Base-by-base conservation (phyloP, 176 grass and related monocot species). In the Bonia amplexicaulis region DNA sequence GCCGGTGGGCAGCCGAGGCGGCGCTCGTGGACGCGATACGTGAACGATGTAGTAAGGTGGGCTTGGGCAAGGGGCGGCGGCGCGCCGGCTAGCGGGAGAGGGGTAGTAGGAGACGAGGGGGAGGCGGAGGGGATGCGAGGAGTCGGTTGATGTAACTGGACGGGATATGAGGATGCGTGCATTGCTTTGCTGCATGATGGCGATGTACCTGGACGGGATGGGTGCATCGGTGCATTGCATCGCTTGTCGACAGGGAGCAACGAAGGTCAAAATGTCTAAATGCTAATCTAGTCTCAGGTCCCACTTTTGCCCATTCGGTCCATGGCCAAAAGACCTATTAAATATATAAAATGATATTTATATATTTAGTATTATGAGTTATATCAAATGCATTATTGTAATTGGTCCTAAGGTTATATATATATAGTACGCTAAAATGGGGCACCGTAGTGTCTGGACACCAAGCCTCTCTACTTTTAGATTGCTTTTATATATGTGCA, bases 141-240 rank as follows among this genome's bases (percentile, higher is more conserved):
- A 1, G 16, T 2, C 0, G 3, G 44, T 39, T 19, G 25, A 33
- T 58, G 70, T 37, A 75, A 13, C 59, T 44, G 69, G 78, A 81
- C 78, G 60, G 60, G 71, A 75, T 66, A 13, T 3, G 6, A 12
- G 35, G 63, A 12, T 5, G 60, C 9, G 68, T 78, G 20, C 75
- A 27, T 54, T 12, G 14, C 74, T 6, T 29, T 6, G 20, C 55
- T 12, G 17, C 8, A 1, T 15, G 80, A 71, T 7, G 2, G 9
- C 17, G 59, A 87, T 81, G 85, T 57, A 75, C 23, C 37, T 42
- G 59, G 85, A 87, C 60, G 9, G 85, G 9, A 23, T 58, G 23
- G 15, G 8, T 2, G 78, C 17, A 37, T 35, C 0, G 1, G 27
- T 73, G 58, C 59, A 35, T 74, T 40, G 33, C 1, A 13, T 12